Percentiles rank a stretch among this genome's conserved stretches.
These are phyloP conservation scores for Tricholoma terreum DNA, from an alignment of 768 basidiomycete genomes.

Conservation along the genomic window DNA sequence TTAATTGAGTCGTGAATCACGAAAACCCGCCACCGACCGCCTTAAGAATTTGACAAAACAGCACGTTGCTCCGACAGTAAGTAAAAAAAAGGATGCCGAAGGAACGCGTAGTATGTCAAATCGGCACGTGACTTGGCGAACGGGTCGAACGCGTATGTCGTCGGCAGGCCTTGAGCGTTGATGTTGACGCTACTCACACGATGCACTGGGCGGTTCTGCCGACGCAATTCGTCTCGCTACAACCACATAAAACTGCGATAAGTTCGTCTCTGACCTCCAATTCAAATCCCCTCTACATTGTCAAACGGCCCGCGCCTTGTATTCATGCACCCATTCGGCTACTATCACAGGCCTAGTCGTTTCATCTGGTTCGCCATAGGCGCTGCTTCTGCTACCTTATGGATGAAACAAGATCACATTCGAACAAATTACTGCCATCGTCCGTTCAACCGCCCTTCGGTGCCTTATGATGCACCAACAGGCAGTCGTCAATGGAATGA, in stretches of 20 bases:
- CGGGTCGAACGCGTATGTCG: background rate
- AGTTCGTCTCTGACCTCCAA: background rate
- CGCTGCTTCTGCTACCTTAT: constrained; percentile 41
- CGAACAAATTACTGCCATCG: constrained; percentile 32
- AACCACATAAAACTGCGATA: background rate
- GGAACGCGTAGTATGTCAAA: background rate
- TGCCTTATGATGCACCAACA: constrained; percentile 21
- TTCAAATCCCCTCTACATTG: background rate
- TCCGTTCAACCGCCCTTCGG: constrained; percentile 12
- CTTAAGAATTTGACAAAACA: too few relatives aligned
- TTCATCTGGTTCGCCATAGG: constrained; percentile 69
- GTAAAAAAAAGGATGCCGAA: background rate
- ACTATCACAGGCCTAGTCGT: constrained; percentile 42
- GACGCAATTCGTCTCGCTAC: constrained; percentile 9
- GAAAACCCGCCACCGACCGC: too few relatives aligned
- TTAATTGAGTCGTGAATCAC: background rate
- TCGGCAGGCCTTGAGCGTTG: background rate
- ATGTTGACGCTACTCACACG: too few relatives aligned
- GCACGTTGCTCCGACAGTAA: too few relatives aligned
- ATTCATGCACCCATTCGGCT: constrained; percentile 10
- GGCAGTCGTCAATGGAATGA: constrained; percentile 30
- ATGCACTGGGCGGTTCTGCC: constrained; percentile 2
- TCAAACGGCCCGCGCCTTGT: background rate
- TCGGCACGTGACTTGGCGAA: background rate
- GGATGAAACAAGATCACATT: constrained; percentile 24